Evolutionary conservation across 208 protist species (phyloP).

Genomic region (Trypanosomatidae sp.): DNA sequence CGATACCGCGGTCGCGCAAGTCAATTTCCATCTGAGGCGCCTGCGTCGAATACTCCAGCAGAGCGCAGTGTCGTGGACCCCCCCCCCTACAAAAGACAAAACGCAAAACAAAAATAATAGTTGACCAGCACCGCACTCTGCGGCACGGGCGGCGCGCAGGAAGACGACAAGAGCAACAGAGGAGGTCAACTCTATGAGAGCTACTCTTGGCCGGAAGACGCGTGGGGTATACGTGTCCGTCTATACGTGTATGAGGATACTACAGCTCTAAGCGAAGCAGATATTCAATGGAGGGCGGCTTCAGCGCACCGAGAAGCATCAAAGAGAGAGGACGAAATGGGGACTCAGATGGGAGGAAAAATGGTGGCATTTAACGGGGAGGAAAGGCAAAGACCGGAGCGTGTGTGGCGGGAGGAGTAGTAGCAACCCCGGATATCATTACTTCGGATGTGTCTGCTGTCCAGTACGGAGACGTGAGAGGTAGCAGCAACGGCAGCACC

Average conservation of each 20-base stretch:
- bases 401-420: neutral
- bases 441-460: neutral
- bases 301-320: neutral
- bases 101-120: neutral
- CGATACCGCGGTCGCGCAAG: constrained; percentile 57
- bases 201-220: neutral
- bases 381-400: neutral
- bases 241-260: neutral
- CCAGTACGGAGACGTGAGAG: neutral
- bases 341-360: neutral
- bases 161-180: neutral
- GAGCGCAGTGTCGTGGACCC: neutral
- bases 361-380: neutral
- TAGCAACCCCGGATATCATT: neutral
- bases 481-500: neutral
- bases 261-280: neutral
- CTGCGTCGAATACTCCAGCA: neutral
- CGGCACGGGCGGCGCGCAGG: neutral
- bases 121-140: neutral
- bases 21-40: constrained; percentile 71
- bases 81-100: neutral
- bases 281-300: neutral
- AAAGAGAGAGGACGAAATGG: neutral
- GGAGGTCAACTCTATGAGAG: neutral
- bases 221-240: neutral